Evolutionary conservation across 108 stramenopile genomes (phyloP), one percentile per base, ranked within the genome.

Genomic region (Halocafeteria seosinensis): DNA sequence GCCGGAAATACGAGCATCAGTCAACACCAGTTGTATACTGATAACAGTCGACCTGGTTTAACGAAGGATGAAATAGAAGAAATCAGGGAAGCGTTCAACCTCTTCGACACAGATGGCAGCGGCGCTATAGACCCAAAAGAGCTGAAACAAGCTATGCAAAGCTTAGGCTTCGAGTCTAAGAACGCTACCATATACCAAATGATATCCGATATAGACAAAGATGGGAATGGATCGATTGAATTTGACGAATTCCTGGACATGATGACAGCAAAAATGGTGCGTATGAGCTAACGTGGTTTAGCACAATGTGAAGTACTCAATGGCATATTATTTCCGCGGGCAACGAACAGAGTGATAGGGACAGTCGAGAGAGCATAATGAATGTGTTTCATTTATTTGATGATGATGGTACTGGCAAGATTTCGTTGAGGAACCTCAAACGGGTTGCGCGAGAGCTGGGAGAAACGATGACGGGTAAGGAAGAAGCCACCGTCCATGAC

Each of bases 351-450:
- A 78, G 78, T 67, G 78, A 80, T 63, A 82, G 85, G 58, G 78
- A 84, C 62, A 76, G 80, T 12, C 50, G 79, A 25, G 82, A 83
- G 62, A 81, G 83, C 72, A 83, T 85, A 67, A 51, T 75, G 51
- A 94, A 89, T 77, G 89, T 99, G 9, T 99, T 99, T 71, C 85
- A 92, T 65, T 75, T 99, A 35, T 99, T 99, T 62, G 96, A 98
- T 75, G 86, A 85, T 57, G 85, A 92, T 64, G 78, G 87, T 60
- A 91, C 91, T 36, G 97, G 94, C 38, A 85, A 87, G 67, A 95
- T 99, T 50, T 80, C 85, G 0, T 67, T 94, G 23, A 68, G 89
- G 37, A 92, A 99, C 72, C 77, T 99, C 51, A 85, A 89, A 70
- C 72, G 91, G 33, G 89, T 96, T 4, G 91, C 97, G 3, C 78